Evolutionary conservation across 2,329 filamentous ascomycete genomes (phyloP).

Genomic region (Nannizzia gypsea): DNA sequence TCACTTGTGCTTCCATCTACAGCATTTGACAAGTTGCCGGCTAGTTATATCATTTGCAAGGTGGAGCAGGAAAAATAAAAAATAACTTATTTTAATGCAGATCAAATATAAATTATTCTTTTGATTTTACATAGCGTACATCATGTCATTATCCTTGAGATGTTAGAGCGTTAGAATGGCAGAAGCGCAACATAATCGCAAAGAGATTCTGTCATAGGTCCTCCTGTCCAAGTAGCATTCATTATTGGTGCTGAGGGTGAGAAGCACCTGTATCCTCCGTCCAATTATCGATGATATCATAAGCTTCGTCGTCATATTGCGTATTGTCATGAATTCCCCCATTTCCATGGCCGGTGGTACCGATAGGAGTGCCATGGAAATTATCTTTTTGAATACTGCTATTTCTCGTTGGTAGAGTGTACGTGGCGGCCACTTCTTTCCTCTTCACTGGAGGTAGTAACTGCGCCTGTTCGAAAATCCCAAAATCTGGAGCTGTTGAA

Average conservation of each 20-base stretch:
- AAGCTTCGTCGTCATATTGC: constrained; percentile 6
- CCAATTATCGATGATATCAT: constrained; percentile 27
- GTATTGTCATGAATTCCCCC: not conserved
- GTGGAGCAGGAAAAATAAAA: not conserved
- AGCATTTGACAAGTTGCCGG: not conserved
- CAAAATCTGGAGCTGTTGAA: not conserved
- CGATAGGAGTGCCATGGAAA: not conserved
- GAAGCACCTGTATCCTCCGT: constrained; percentile 33
- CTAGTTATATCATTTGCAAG: not conserved
- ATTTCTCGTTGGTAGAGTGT: not conserved
- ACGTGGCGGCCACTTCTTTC: not conserved
- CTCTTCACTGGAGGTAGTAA: not conserved
- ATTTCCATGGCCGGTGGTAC: constrained; percentile 8
- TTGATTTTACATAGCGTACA: constrained; percentile 1
- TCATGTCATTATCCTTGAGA: not conserved
- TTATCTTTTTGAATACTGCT: not conserved
- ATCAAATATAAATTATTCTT: not conserved
- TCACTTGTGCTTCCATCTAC: not conserved
- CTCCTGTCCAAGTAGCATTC: not conserved
- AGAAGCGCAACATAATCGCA: not conserved
- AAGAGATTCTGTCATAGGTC: not conserved
- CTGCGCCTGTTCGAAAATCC: not conserved
- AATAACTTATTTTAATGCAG: not conserved
- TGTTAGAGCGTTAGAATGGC: not conserved
- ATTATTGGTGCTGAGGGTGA: constrained; percentile 17